Percentiles rank a stretch among this genome's conserved stretches.
phyloP scores from a whole-genome alignment of 1,139 yeast genomes.

The Arxiozyma slooffiae region DNA sequence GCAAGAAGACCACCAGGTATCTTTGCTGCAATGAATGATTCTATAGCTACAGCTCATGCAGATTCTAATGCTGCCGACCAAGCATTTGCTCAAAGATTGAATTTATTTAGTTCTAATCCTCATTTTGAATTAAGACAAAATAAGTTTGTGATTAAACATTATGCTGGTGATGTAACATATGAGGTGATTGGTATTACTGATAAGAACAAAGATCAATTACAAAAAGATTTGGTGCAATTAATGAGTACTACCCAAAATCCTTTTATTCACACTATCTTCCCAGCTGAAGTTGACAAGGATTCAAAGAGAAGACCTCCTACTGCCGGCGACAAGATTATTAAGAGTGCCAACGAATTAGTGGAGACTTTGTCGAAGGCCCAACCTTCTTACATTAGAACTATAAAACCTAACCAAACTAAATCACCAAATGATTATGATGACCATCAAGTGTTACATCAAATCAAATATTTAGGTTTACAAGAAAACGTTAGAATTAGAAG shows the following conservation, averaged over 20 bases:
- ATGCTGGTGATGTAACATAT: conserved; percentile 97
- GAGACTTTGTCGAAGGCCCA: conserved; percentile 81
- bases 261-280: conserved; percentile 64
- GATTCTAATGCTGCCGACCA: conserved; percentile 96
- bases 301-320: conserved; percentile 86
- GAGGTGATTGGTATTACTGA: conserved; percentile 90
- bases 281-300: conserved; percentile 62
- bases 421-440: conserved; percentile 86
- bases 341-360: conserved; percentile 82
- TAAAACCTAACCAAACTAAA: conserved; percentile 91
- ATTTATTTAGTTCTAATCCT: conserved; percentile 70
- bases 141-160: conserved; percentile 86
- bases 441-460: conserved; percentile 86
- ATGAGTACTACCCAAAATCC: conserved; percentile 60
- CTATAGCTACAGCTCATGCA: conserved; percentile 97
- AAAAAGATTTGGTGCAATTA: conserved; percentile 76
- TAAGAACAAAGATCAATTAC: conserved; percentile 89
- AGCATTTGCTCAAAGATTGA: conserved; percentile 85
- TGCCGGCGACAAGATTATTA: conserved; percentile 92
- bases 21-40: conserved; percentile 93
- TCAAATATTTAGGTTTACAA: conserved; percentile 89
- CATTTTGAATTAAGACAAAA: conserved; percentile 86
- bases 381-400: conserved; percentile 95
- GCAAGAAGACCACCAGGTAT: conserved; percentile 93
- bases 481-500: conserved; percentile 96